Evolutionary conservation across 2,329 filamentous ascomycete species (phyloP).

Genomic region (Bipolaris oryzae): DNA sequence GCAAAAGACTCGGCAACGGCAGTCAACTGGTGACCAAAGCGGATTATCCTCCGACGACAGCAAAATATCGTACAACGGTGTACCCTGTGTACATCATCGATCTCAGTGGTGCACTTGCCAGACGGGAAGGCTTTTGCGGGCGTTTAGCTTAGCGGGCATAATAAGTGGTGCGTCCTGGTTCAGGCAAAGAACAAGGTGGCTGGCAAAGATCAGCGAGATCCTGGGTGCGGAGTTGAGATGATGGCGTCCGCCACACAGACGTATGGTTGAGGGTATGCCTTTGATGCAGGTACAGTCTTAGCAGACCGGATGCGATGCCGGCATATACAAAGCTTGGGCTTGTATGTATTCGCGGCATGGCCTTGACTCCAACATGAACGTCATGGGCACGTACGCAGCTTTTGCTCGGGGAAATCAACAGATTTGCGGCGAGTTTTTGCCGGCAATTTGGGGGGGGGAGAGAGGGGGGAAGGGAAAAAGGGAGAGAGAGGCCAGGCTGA

Average conservation of each 20-base stretch:
- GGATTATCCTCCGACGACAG: constrained; percentile 12
- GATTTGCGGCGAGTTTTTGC: constrained; percentile 15
- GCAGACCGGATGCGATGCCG: constrained; percentile 9
- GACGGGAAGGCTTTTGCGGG: constrained; percentile 44
- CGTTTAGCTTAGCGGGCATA: constrained; percentile 40
- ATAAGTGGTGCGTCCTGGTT: constrained; percentile 34
- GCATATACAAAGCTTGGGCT: constrained; percentile 4
- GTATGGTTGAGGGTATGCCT: constrained; percentile 26
- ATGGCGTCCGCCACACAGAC: constrained; percentile 38
- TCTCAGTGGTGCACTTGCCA: constrained; percentile 39
- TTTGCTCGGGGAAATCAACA: constrained; percentile 14
- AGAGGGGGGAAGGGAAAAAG: too few species aligned
- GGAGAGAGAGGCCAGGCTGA: constrained; percentile 17
- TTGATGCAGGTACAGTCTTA: constrained; percentile 42
- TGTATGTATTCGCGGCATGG: constrained; percentile 1
- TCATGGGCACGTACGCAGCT: constrained; percentile 13
- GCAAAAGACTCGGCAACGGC: constrained; percentile 11
- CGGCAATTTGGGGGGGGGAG: constrained; percentile 19
- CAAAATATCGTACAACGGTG: constrained; percentile 20
- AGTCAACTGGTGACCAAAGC: constrained; percentile 23
- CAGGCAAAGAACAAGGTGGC: constrained; percentile 35
- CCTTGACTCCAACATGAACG: constrained; percentile 13
- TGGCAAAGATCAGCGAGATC: constrained; percentile 38
- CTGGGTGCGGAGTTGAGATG: constrained; percentile 30
- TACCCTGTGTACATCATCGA: constrained; percentile 37